Evolutionary conservation across 305 asterid species (phyloP).

Genomic region (Solanum hybrid): DNA sequence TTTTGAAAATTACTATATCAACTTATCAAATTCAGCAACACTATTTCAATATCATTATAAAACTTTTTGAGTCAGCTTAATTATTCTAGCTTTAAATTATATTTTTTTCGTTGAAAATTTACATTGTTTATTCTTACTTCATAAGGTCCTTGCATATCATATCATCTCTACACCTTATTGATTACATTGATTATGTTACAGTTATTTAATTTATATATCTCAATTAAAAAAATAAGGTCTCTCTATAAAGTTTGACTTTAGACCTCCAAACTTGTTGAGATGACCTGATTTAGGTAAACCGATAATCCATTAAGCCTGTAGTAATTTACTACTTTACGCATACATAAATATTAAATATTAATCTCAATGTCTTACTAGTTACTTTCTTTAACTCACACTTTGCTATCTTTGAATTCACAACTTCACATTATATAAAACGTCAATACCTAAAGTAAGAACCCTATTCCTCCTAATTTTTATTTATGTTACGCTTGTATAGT

Average conservation of each 20-base stretch:
- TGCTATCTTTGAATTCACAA: too few species aligned
- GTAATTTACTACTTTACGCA: background rate
- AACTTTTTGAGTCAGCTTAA: background rate
- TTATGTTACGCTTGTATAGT: background rate
- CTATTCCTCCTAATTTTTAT: background rate
- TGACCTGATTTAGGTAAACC: too few species aligned
- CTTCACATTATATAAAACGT: background rate
- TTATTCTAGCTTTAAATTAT: too few species aligned
- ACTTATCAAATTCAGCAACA: background rate
- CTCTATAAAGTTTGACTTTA: background rate
- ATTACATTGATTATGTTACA: background rate
- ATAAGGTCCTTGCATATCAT: background rate
- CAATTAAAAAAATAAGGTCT: background rate
- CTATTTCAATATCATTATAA: too few species aligned
- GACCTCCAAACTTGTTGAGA: too few species aligned
- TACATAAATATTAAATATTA: background rate
- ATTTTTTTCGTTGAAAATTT: background rate
- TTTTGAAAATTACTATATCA: background rate
- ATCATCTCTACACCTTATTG: background rate
- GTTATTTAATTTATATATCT: too few species aligned
- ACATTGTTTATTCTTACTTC: background rate
- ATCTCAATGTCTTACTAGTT: background rate
- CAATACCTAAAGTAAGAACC: background rate
- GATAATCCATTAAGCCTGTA: background rate
- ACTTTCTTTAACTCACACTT: too few species aligned